Evolutionary conservation across 345 rosid genomes (phyloP).

Genomic region (Xanthoceras sorbifolium): DNA sequence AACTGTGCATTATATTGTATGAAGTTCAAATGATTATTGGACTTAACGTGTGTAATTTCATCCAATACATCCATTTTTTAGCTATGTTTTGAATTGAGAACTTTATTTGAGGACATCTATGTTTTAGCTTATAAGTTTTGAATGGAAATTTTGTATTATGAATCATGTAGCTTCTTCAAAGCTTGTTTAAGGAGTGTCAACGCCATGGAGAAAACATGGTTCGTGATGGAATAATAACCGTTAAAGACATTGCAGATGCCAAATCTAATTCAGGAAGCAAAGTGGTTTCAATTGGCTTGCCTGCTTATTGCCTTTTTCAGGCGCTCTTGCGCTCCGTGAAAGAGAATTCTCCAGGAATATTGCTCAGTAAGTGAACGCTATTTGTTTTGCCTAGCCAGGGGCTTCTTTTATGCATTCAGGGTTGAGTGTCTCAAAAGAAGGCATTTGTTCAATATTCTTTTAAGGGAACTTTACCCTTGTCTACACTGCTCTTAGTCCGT

Average conservation of each 20-base stretch:
- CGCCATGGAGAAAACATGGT: conserved; percentile 61
- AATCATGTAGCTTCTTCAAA: conserved; percentile 59
- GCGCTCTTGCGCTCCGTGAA: conserved; percentile 62
- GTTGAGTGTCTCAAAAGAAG: neutral
- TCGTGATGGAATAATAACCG: conserved; percentile 71
- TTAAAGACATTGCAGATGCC: conserved; percentile 77
- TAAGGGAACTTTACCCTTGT: neutral
- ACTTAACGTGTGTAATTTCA: neutral
- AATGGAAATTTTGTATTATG: conserved; percentile 21
- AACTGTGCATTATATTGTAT: neutral
- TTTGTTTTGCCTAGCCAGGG: neutral
- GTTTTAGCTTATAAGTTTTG: conserved; percentile 9
- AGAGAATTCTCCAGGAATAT: conserved; percentile 61
- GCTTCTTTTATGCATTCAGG: neutral
- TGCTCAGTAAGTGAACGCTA: conserved; percentile 56
- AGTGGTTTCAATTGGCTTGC: conserved; percentile 82
- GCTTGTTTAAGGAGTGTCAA: conserved; percentile 63
- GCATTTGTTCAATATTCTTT: neutral
- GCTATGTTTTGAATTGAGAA: neutral
- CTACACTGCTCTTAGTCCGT: neutral
- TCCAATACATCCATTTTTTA: neutral
- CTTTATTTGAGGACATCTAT: neutral
- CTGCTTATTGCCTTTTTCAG: conserved; percentile 80
- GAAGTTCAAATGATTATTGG: neutral
- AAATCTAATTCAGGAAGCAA: conserved; percentile 59